phyloP scores from a whole-genome alignment of 163 green algal genomes.

The Chlorella variabilis region DNA sequence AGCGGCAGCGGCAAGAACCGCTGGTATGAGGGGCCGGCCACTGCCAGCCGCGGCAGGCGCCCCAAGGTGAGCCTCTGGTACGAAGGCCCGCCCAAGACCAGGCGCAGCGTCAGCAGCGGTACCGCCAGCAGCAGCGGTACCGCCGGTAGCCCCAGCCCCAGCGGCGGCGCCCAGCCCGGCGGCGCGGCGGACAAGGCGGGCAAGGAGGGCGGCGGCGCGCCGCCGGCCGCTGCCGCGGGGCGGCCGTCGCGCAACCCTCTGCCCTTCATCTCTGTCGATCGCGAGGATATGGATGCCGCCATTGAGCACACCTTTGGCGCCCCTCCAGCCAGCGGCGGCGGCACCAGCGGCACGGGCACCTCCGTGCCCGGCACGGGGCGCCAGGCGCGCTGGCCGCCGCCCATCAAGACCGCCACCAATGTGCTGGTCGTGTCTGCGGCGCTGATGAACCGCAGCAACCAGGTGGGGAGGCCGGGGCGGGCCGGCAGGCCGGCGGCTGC shows the following conservation, averaged over 20 bases:
- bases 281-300: slow-evolving; percentile 1
- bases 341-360: neutral
- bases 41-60: too few relatives aligned
- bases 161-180: neutral
- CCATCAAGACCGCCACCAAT: neutral
- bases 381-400: neutral
- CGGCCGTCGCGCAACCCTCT: neutral
- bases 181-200: neutral
- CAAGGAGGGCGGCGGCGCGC: too few relatives aligned
- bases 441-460: slow-evolving; percentile 16
- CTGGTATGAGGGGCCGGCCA: too few relatives aligned
- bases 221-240: neutral
- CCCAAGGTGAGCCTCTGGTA: too few relatives aligned
- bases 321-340: neutral
- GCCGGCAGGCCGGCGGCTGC: too few relatives aligned
- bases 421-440: slow-evolving; percentile 30
- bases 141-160: neutral
- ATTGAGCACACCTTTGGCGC: slow-evolving; percentile 25
- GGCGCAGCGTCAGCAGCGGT: neutral
- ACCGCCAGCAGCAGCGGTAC: too few relatives aligned
- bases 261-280: slow-evolving; percentile 2
- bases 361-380: neutral
- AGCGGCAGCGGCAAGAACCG: neutral
- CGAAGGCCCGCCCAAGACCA: too few relatives aligned
- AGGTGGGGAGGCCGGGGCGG: too few relatives aligned